Base-by-base conservation (phyloP, 352 stramenopile species). In the Globisporangium uncinulatum region DNA sequence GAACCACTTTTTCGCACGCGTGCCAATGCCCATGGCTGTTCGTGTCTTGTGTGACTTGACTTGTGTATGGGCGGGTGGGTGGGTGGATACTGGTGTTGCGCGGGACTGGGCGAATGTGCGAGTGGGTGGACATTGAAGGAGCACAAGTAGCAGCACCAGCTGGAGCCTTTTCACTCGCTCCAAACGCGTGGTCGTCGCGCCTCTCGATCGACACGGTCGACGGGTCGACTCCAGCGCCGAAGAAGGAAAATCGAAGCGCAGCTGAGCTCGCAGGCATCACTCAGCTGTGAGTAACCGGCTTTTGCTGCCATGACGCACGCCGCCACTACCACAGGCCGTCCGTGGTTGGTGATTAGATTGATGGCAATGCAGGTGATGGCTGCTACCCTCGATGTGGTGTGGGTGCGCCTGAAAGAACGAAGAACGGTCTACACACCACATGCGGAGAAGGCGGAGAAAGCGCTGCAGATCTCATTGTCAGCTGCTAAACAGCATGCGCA, bases 1-100 rank as follows among this genome's bases (percentile, higher is more conserved):
- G 29, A 91, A 41, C 49, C 80, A 74, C 50, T 74, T 74, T 45
- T 73, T 66, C 8, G 80, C 79, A 19, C 67, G 70, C 41, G 70
- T 66, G 17, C 65, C 62, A 0, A 86, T 53, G 29, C 74, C 77
- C 75, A 87, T 90, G 15, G 11, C 2, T 31, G 42, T 1, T 34
- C 31, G 49, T 54, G 8, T 24, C 29, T 37, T 29, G 1, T 29
- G 8, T 24, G 14, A 5, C 24, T 34, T 32, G 49, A 4, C 51
- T 46, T 49, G 19, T 52, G 41, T 39, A 17, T 42, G 10, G 45
- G 10, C 3, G 37, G 5, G 17, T 52, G 42, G 4, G 11, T 43
- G 32, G 20, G 45, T 32, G 39, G 31, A 32, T 53, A 29, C 15
- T 52, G 29, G 48, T 43, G 51, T 21, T 56, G 37, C 10, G 50